Evolutionary conservation across 305 asterid genomes (phyloP), one percentile per base, ranked within the genome.

Genomic region (Coffea humblotiana): DNA sequence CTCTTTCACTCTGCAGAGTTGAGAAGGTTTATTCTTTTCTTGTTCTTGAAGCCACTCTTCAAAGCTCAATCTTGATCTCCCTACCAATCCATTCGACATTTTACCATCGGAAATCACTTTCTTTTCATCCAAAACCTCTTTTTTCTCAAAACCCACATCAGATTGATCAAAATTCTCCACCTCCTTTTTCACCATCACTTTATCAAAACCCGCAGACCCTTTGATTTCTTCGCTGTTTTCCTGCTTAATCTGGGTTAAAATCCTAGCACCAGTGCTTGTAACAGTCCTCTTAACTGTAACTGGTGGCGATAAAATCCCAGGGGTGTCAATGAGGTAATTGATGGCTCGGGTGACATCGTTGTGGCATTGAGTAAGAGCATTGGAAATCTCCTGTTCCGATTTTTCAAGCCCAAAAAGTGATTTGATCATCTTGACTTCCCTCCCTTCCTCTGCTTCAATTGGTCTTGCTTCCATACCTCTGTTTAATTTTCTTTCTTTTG

Each of bases 231-330:
- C 65, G 21, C 54, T 73, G 32, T 64, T 75, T 68, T 61, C 81
- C 23, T 64, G 61, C 37, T 71, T 81, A 45, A 79, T 25, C 81
- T 74, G 90, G 60, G 82, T 64, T 14, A 91, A 86, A 79, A 93
- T 82, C 77, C 95, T 86, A 0, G 85, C 71, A 11, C 97, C 97
- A 0, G 88, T 88, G 75, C 92, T 78, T 18, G 92, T 93, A 54
- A 81, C 80, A 16, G 90, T 90, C 81, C 84, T 89, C 7, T 79
- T 81, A 79, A 88, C 87, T 1, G 81, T 37, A 0, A 73, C 80
- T 0, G 76, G 80, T 23, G 32, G 25, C 0, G 85, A 48, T 27
- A 8, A 23, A 29, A 40, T 9, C 9, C 74, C 35, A 14, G 83
- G 63, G 11, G 80, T 80, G 56, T 77, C 86, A 7, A 84, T 76